Percentiles rank a stretch among this genome's conserved stretches.
These are phyloP conservation scores for Claviceps sp. DNA, from an alignment of 2,329 filamentous ascomycete species.

Conservation along the genomic window DNA sequence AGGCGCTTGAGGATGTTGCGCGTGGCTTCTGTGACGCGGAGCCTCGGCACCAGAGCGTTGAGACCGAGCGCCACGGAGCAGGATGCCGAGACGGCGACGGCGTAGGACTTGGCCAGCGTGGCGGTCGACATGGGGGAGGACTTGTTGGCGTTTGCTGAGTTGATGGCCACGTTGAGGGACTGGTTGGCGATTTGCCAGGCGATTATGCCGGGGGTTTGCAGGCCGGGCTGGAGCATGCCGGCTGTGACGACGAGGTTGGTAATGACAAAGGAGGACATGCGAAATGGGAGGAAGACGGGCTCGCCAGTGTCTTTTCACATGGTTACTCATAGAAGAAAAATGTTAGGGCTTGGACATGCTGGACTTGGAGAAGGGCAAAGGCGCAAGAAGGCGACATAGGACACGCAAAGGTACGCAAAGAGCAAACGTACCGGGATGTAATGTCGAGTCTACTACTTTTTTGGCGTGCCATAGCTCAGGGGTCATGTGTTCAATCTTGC, in stretches of 20 bases:
- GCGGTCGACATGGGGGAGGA: conserved; percentile 73
- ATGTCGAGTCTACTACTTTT: conserved; percentile 90
- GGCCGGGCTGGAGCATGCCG: conserved; percentile 88
- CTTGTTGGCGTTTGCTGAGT: conserved; percentile 96
- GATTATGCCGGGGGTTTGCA: conserved; percentile 70
- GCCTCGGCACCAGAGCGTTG: conserved; percentile 74
- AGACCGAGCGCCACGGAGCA: conserved; percentile 89
- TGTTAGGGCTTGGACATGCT: not conserved
- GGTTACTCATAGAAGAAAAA: not conserved
- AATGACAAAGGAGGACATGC: conserved; percentile 92
- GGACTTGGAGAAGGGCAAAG: not conserved
- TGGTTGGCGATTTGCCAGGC: conserved; percentile 96
- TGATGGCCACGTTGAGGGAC: conserved; percentile 95
- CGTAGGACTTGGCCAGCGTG: conserved; percentile 79
- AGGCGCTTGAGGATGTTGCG: conserved; percentile 69
- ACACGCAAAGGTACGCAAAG: not conserved
- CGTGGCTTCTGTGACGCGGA: conserved; percentile 67
- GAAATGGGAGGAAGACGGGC: conserved; percentile 85
- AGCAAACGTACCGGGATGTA: conserved; percentile 64
- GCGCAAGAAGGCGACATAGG: too few relatives aligned
- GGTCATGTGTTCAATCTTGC: conserved; percentile 66
- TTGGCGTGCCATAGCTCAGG: conserved; percentile 89
- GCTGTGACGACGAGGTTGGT: conserved; percentile 91
- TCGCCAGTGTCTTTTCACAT: conserved; percentile 66
- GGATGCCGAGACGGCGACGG: conserved; percentile 80